Evolutionary conservation across 2,329 filamentous ascomycete genomes (phyloP).

Genomic region (Talaromyces sp.): DNA sequence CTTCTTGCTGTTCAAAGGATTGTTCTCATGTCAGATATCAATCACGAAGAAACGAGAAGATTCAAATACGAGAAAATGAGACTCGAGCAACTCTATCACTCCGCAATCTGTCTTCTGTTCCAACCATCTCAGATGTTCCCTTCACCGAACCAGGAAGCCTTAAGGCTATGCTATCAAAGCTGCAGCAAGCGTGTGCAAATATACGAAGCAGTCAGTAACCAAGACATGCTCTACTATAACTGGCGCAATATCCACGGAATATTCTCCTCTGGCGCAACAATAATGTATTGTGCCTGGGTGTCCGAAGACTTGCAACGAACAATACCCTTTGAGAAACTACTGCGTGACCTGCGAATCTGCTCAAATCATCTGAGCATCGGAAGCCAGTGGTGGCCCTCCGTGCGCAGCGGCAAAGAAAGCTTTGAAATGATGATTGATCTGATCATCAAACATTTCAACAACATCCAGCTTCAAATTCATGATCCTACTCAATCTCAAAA

Average conservation of each 20-base stretch:
- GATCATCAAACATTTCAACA: constrained; percentile 25
- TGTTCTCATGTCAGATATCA: not conserved
- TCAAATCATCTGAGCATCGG: constrained; percentile 44
- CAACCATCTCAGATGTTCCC: constrained; percentile 42
- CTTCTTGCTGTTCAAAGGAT: constrained; percentile 15
- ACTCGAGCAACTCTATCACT: constrained; percentile 37
- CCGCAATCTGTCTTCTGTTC: constrained; percentile 37
- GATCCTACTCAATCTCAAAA: not conserved
- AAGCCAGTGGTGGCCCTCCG: constrained; percentile 47
- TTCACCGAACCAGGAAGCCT: constrained; percentile 30
- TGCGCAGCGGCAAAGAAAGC: constrained; percentile 34
- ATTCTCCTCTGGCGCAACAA: constrained; percentile 42
- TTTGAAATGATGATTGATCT: constrained; percentile 36
- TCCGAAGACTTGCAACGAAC: constrained; percentile 31
- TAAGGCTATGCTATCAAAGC: constrained; percentile 36
- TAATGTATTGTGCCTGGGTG: constrained; percentile 45
- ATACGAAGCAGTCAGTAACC: constrained; percentile 36
- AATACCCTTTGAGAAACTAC: constrained; percentile 23
- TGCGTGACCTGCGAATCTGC: constrained; percentile 35
- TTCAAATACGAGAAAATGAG: constrained; percentile 25
- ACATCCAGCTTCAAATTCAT: constrained; percentile 8
- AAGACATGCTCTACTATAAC: constrained; percentile 33
- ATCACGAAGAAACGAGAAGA: constrained; percentile 7
- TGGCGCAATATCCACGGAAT: constrained; percentile 46
- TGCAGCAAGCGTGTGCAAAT: constrained; percentile 29